A percentile compares a stretch with the other conserved stretches of the same genome.
phyloP scores from a whole-genome alignment of 2,329 filamentous ascomycete species.

The Colletotrichum melonis region DNA sequence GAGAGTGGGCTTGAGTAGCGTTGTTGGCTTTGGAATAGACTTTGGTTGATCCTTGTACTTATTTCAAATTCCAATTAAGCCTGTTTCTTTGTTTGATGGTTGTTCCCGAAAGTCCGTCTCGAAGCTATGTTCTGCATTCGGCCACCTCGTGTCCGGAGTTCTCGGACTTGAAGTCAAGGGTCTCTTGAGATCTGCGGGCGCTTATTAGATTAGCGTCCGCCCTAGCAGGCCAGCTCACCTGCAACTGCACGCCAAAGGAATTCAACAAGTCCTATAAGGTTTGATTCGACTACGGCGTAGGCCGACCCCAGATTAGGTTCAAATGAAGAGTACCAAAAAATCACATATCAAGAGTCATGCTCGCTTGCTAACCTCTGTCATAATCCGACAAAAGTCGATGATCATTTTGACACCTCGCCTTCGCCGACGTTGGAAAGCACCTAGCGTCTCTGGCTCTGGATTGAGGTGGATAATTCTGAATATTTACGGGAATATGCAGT shows the following conservation, averaged over 20 bases:
- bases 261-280: too few relatives aligned
- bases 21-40: constrained; percentile 1
- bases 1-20: not conserved
- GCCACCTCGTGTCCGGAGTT: constrained; percentile 3
- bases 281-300: not conserved
- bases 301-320: not conserved
- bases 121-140: not conserved
- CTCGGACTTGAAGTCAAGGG: not conserved
- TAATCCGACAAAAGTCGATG: not conserved
- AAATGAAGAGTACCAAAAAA: too few relatives aligned
- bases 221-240: too few relatives aligned
- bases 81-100: not conserved
- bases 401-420: not conserved
- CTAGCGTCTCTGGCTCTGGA: not conserved
- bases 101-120: not conserved
- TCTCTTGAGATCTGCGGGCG: not conserved
- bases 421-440: not conserved
- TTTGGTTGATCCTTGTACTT: constrained; percentile 3
- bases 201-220: not conserved
- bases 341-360: not conserved
- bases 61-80: not conserved
- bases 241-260: too few relatives aligned
- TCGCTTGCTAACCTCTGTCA: not conserved
- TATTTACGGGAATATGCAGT: too few relatives aligned
- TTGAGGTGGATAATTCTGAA: too few relatives aligned